Percentiles rank a stretch among this genome's conserved stretches.
These are phyloP conservation scores for Russula abietina DNA, from an alignment of 768 basidiomycete species.

Conservation along the genomic window DNA sequence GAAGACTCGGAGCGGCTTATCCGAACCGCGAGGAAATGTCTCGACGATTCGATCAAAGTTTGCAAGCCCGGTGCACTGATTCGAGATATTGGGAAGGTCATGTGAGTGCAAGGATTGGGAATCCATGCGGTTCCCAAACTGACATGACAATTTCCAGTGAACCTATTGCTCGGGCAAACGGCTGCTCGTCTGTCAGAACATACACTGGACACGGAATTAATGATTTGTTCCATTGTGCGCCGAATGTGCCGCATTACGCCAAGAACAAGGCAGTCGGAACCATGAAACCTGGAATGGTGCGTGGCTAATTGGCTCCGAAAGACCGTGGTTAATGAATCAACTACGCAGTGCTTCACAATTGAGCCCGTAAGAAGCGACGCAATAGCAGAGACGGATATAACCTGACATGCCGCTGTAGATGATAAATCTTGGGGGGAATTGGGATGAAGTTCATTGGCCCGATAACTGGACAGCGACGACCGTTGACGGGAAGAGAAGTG, in stretches of 20 bases:
- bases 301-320: slow-evolving; percentile 34
- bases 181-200: slow-evolving; percentile 85
- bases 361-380: slow-evolving; percentile 52
- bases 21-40: slow-evolving; percentile 68
- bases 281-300: slow-evolving; percentile 91
- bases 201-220: slow-evolving; percentile 93
- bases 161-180: slow-evolving; percentile 72
- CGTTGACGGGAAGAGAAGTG: slow-evolving; percentile 80
- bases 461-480: slow-evolving; percentile 98
- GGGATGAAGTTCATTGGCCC: slow-evolving; percentile 80
- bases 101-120: slow-evolving; percentile 46
- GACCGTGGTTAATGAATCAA: slow-evolving; percentile 9
- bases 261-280: slow-evolving; percentile 89
- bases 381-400: slow-evolving; percentile 7
- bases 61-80: slow-evolving; percentile 93
- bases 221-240: slow-evolving; percentile 74
- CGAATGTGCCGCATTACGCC: slow-evolving; percentile 92
- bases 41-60: slow-evolving; percentile 84
- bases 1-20: slow-evolving; percentile 81
- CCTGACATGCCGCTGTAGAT: slow-evolving; percentile 47
- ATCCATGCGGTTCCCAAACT: background rate
- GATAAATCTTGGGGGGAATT: slow-evolving; percentile 82
- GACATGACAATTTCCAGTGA: slow-evolving; percentile 45
- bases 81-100: slow-evolving; percentile 80
- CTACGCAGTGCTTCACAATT: slow-evolving; percentile 53